A percentile compares a stretch with the other conserved stretches of the same genome.
phyloP scores from a whole-genome alignment of 371 early-diverging fungal genomes.

The Actinomortierella wolfii region DNA sequence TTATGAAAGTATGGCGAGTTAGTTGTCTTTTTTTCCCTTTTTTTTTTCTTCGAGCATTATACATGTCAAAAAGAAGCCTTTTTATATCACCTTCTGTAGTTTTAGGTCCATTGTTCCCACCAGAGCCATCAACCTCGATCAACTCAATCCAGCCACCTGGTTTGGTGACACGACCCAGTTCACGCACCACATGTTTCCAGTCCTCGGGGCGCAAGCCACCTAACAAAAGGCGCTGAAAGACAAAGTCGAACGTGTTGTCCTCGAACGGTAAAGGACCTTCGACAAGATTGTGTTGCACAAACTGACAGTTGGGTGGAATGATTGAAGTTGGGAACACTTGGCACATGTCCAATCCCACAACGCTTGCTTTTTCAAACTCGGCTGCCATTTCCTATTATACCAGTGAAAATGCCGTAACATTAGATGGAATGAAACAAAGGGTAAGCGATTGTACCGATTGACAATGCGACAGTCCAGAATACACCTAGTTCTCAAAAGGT shows the following conservation, averaged over 20 bases:
- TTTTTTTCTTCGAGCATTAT: no score
- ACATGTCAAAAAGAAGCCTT: no score
- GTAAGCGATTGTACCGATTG: no score
- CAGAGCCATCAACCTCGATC: constrained; percentile 44
- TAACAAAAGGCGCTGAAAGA: constrained; percentile 62
- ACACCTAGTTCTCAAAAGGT: no score
- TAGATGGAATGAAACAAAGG: background rate
- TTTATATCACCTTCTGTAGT: constrained; percentile 11
- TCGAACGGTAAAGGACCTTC: constrained; percentile 38
- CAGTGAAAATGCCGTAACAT: background rate
- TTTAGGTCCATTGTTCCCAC: constrained; percentile 35
- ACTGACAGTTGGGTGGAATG: constrained; percentile 31
- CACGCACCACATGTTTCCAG: constrained; percentile 49
- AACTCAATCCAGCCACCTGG: constrained; percentile 60
- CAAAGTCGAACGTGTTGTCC: constrained; percentile 62
- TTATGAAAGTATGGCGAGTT: no score
- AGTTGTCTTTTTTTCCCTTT: no score
- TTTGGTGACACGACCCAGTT: constrained; percentile 52
- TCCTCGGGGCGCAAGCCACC: constrained; percentile 48
- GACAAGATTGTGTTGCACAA: constrained; percentile 30
- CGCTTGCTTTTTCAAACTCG: constrained; percentile 33
- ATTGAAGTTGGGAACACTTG: constrained; percentile 30
- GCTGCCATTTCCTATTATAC: constrained; percentile 32
- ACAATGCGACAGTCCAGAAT: no score
- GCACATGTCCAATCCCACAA: constrained; percentile 38